Evolutionary conservation across 495 filamentous ascomycete genomes (phyloP).

Genomic region (Aspergillus ellipticus): DNA sequence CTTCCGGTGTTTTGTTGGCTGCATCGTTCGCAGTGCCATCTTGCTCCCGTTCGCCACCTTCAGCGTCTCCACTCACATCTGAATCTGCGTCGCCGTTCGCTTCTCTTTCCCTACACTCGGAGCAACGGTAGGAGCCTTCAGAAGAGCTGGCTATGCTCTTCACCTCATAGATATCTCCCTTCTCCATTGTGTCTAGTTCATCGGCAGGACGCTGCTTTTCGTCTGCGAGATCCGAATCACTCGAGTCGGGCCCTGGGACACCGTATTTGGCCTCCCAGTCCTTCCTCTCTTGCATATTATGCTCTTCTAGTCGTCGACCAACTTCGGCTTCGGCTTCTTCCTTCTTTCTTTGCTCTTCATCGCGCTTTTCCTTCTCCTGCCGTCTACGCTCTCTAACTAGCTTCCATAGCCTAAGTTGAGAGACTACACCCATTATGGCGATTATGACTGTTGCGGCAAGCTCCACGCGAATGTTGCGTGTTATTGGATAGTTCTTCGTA

Average conservation of each 20-base stretch:
- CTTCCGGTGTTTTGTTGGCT: background rate
- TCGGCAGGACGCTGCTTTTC: constrained; percentile 25
- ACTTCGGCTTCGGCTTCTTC: constrained; percentile 66
- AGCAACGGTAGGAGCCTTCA: constrained; percentile 17
- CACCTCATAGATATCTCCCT: constrained; percentile 36
- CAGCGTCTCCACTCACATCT: constrained; percentile 8
- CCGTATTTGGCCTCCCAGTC: constrained; percentile 79
- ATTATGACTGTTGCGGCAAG: constrained; percentile 74
- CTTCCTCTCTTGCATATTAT: constrained; percentile 60
- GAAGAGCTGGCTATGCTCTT: constrained; percentile 27
- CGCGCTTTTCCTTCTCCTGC: constrained; percentile 52
- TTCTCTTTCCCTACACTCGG: constrained; percentile 24
- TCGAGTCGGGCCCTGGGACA: constrained; percentile 33
- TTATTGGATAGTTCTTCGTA: constrained; percentile 77
- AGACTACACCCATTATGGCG: constrained; percentile 70
- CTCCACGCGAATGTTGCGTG: constrained; percentile 81
- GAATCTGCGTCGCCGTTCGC: constrained; percentile 21
- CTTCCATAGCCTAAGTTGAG: constrained; percentile 83
- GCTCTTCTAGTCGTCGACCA: constrained; percentile 57
- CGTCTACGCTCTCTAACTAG: constrained; percentile 72
- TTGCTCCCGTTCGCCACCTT: constrained; percentile 10
- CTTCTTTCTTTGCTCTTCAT: constrained; percentile 54
- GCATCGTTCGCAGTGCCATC: constrained; percentile 3
- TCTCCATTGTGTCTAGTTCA: constrained; percentile 22
- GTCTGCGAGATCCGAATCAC: constrained; percentile 28